Conservation (phyloP, 257 asterid species). For the Lycium barbarum region DNA sequence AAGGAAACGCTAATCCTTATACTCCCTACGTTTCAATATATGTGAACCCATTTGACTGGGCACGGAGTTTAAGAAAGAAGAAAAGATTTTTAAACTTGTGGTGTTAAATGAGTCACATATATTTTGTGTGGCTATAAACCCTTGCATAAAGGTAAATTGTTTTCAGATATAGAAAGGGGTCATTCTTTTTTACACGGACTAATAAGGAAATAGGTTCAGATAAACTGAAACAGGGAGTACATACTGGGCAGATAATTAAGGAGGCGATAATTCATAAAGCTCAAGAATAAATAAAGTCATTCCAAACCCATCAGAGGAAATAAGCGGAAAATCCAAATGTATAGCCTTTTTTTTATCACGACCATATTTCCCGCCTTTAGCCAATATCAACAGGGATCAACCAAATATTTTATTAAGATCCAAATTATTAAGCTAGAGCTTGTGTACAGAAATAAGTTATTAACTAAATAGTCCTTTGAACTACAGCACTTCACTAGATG, state of each 20-base stretch:
- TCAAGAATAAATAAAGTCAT: background rate
- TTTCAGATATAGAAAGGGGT: too few relatives aligned
- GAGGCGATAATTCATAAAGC: background rate
- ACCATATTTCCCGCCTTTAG: conserved; percentile 3
- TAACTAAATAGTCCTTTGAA: conserved; percentile 6
- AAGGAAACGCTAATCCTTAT: too few relatives aligned
- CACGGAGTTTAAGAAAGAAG: too few relatives aligned
- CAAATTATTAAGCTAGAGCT: background rate
- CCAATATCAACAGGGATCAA: background rate
- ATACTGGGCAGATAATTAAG: background rate
- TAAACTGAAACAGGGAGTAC: too few relatives aligned
- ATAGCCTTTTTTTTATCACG: background rate
- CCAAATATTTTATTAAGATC: background rate
- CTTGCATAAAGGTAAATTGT: too few relatives aligned
- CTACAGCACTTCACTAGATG: background rate
- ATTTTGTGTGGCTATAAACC: too few relatives aligned
- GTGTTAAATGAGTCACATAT: too few relatives aligned
- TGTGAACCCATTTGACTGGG: too few relatives aligned
- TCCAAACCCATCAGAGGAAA: conserved; percentile 12
- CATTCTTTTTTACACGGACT: too few relatives aligned
- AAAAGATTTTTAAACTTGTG: too few relatives aligned
- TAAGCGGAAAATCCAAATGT: background rate
- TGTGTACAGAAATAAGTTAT: background rate
- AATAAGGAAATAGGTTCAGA: too few relatives aligned
- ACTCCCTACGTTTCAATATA: too few relatives aligned